Evolutionary conservation across 140 eudicot genomes (phyloP).

Genomic region (Erigeron philadelphicus): DNA sequence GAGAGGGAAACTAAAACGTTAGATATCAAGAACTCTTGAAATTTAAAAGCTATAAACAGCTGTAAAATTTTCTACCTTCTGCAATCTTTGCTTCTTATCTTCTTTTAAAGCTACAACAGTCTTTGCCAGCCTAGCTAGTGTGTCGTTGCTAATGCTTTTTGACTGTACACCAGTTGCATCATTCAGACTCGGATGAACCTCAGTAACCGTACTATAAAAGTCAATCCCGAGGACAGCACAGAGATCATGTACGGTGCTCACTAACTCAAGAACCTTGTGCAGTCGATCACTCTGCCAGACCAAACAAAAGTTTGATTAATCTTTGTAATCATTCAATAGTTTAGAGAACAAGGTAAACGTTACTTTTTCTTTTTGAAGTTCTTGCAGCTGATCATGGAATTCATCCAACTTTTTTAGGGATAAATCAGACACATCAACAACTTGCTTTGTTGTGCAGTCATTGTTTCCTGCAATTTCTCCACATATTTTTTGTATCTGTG

Average conservation of each 20-base stretch:
- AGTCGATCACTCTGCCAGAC: constrained; percentile 51
- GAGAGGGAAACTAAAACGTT: neutral
- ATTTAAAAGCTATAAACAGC: neutral
- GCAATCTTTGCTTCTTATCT: constrained; percentile 56
- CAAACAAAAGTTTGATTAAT: constrained; percentile 19
- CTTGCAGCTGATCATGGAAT: constrained; percentile 59
- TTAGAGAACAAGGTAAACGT: constrained; percentile 1
- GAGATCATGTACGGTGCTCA: constrained; percentile 54
- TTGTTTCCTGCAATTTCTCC: constrained; percentile 68
- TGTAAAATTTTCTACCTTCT: constrained; percentile 37
- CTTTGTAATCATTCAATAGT: neutral
- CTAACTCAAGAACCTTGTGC: constrained; percentile 51
- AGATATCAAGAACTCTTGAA: neutral
- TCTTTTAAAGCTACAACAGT: constrained; percentile 54
- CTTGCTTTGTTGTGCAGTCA: constrained; percentile 20
- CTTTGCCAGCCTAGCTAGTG: constrained; percentile 53
- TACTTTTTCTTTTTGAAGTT: constrained; percentile 76
- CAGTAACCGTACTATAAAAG: constrained; percentile 46
- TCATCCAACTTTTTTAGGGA: constrained; percentile 63
- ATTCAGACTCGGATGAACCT: constrained; percentile 59
- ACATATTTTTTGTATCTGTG: constrained; percentile 47
- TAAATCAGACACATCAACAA: constrained; percentile 49
- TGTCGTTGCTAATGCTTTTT: constrained; percentile 70
- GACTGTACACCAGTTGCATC: constrained; percentile 40
- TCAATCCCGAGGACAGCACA: constrained; percentile 61